phyloP scores from a whole-genome alignment of 1,284 basidiomycete species.

The Flammula alnicola region DNA sequence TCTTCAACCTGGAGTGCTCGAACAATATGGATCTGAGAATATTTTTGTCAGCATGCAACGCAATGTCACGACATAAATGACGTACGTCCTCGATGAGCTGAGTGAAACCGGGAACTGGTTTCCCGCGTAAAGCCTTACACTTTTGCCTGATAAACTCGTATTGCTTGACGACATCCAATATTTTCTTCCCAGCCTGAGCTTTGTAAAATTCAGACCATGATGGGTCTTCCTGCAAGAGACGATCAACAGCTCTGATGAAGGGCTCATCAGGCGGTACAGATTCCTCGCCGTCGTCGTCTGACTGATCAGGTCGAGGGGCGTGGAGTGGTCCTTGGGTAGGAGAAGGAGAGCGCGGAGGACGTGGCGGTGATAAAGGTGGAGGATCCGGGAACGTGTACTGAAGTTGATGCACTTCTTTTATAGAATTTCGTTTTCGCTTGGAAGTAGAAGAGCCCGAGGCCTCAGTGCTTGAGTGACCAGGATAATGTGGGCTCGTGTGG shows the following conservation, averaged over 20 bases:
- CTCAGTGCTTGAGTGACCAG: conserved; percentile 4
- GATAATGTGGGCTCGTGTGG: conserved; percentile 13
- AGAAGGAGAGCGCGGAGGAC: conserved; percentile 16
- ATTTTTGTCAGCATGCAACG: neutral
- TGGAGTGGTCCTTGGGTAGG: conserved; percentile 15
- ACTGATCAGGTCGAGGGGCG: conserved; percentile 8
- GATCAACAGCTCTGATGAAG: conserved; percentile 44
- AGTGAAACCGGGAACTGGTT: conserved; percentile 40
- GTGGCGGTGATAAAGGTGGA: conserved; percentile 6
- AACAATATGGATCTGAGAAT: conserved; percentile 55
- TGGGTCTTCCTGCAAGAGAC: conserved; percentile 43
- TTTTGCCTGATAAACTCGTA: conserved; percentile 52
- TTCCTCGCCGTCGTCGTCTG: conserved; percentile 36
- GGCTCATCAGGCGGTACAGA: conserved; percentile 32
- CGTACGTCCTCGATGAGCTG: conserved; percentile 25
- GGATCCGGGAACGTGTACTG: conserved; percentile 5
- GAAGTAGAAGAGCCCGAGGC: neutral
- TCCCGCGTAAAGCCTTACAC: conserved; percentile 46
- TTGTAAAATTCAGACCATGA: conserved; percentile 46
- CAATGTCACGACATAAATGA: neutral
- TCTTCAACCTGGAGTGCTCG: conserved; percentile 53
- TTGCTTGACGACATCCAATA: conserved; percentile 46
- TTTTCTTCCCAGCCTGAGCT: conserved; percentile 38
- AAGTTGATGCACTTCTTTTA: neutral
- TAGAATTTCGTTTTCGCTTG: conserved; percentile 1